Evolutionary conservation across 441 rosid species (phyloP).

Genomic region (Pelargonium myrrhifolium): DNA sequence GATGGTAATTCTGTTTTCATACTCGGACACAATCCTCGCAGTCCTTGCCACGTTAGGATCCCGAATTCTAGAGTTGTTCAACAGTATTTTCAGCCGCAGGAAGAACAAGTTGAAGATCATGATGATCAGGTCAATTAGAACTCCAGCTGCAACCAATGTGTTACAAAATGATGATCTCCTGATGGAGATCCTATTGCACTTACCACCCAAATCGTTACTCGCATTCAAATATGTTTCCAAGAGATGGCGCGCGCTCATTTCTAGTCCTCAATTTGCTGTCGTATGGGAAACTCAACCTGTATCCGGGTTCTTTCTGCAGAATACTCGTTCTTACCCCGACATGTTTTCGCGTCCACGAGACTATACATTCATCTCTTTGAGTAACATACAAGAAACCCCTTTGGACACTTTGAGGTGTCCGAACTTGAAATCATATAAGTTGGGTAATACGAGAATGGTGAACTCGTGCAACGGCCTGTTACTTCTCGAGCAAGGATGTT

Average conservation of each 20-base stretch:
- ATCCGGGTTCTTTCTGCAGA: neutral
- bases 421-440: neutral
- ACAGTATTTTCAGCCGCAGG: neutral
- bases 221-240: neutral
- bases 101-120: neutral
- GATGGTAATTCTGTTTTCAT: neutral
- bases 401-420: neutral
- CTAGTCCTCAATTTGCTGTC: neutral
- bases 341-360: neutral
- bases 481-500: neutral
- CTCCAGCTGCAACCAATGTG: neutral
- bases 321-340: neutral
- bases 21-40: neutral
- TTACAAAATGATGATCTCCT: neutral
- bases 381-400: neutral
- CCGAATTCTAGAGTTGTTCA: neutral
- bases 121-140: neutral
- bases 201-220: neutral
- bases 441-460: neutral
- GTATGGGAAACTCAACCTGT: neutral
- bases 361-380: neutral
- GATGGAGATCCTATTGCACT: neutral
- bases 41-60: neutral
- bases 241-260: neutral
- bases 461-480: neutral